phyloP scores from a whole-genome alignment of 2,329 filamentous ascomycete species.

The Fusarium denticulatum region DNA sequence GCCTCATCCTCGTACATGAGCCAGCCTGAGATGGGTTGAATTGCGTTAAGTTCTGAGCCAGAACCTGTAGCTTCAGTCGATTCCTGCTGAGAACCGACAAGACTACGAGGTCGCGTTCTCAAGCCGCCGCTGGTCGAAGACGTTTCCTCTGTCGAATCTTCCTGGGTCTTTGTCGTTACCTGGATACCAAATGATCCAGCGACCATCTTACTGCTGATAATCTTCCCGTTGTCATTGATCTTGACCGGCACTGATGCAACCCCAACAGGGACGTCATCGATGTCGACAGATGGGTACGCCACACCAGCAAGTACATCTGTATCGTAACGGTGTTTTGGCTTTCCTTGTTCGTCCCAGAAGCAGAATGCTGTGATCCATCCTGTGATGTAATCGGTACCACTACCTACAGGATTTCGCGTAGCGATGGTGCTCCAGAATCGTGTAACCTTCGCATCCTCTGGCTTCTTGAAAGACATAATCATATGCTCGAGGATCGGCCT shows the following conservation, averaged over 20 bases:
- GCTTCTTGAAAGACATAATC: neutral
- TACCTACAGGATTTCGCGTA: neutral
- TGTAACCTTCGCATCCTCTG: neutral
- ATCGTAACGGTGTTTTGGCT: fast-evolving
- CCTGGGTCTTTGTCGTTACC: neutral
- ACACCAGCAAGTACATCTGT: neutral
- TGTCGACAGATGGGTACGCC: neutral
- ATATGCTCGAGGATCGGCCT: fast-evolving
- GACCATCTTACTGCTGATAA: neutral
- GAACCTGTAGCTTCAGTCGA: neutral
- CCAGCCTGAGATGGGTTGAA: neutral
- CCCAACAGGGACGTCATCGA: neutral
- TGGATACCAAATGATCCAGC: neutral
- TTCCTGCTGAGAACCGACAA: neutral
- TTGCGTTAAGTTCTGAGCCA: neutral
- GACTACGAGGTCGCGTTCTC: neutral
- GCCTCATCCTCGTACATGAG: neutral
- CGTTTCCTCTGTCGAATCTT: fast-evolving
- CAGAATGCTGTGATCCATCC: neutral
- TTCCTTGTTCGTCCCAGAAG: neutral
- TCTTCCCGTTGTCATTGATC: neutral
- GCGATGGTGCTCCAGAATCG: neutral
- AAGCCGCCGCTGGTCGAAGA: neutral
- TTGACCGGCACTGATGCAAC: neutral
- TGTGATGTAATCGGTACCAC: neutral